Percentiles rank a stretch among this genome's conserved stretches.
These are phyloP conservation scores for Cubamyces lactineus DNA, from an alignment of 768 basidiomycete species.

Conservation along the genomic window DNA sequence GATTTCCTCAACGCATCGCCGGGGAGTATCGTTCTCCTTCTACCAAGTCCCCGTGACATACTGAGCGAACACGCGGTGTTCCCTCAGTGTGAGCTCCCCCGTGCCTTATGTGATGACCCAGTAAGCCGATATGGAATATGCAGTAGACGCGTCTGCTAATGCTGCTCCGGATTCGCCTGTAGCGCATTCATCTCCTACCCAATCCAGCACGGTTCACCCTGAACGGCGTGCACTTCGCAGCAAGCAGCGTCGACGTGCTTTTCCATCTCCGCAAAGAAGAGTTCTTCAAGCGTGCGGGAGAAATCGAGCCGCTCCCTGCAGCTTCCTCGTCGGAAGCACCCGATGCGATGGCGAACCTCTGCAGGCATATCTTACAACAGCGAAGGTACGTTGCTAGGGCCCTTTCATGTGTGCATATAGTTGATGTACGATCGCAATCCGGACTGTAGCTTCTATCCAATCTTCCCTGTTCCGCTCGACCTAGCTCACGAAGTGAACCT, in stretches of 20 bases:
- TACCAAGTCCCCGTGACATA: conserved; percentile 85
- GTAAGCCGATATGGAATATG: conserved; percentile 42
- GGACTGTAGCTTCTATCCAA: conserved; percentile 81
- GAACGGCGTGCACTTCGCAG: conserved; percentile 79
- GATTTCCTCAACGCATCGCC: conserved; percentile 64
- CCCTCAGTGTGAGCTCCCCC: conserved; percentile 73
- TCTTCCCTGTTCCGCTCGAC: conserved; percentile 85
- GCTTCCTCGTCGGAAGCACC: conserved; percentile 43
- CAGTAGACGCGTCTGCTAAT: background rate
- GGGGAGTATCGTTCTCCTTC: conserved; percentile 69
- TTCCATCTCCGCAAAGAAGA: conserved; percentile 91
- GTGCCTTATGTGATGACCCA: conserved; percentile 48
- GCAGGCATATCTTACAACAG: conserved; percentile 84
- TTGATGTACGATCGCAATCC: background rate
- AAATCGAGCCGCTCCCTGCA: conserved; percentile 51
- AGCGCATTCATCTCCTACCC: conserved; percentile 82
- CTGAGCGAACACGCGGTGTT: conserved; percentile 79
- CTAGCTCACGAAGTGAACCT: conserved; percentile 83
- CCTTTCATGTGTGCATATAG: background rate
- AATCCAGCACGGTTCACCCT: conserved; percentile 88
- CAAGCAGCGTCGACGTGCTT: conserved; percentile 83
- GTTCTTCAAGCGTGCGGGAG: conserved; percentile 66
- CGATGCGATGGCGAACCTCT: conserved; percentile 81
- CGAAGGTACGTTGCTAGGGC: conserved; percentile 59
- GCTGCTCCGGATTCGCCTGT: background rate